These are phyloP conservation scores for Lupinus albus DNA, from an alignment of 306 rosid species.

Conservation along the genomic window DNA sequence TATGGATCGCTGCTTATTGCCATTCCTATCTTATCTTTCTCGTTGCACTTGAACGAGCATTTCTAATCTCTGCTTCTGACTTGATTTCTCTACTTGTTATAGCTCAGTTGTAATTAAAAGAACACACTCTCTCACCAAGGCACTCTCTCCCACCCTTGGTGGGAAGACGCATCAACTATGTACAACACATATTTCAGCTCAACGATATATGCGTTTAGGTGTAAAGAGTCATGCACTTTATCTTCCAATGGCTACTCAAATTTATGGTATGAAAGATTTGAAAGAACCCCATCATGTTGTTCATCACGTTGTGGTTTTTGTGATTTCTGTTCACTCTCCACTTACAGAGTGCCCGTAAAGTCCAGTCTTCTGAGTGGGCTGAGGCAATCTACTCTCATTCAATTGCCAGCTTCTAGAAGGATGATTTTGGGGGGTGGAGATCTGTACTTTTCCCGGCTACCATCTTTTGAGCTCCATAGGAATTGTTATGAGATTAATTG, in stretches of 20 bases:
- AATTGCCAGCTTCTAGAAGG: slow-evolving; percentile 70
- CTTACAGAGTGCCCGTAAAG: slow-evolving; percentile 47
- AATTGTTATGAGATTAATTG: slow-evolving; percentile 50
- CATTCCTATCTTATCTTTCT: slow-evolving; percentile 16
- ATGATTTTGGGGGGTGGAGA: slow-evolving; percentile 59
- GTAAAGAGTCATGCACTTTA: slow-evolving; percentile 56
- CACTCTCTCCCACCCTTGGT: slow-evolving; percentile 25
- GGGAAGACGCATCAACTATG: slow-evolving; percentile 48
- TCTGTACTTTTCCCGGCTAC: slow-evolving; percentile 47
- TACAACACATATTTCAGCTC: slow-evolving; percentile 63
- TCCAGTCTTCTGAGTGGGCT: slow-evolving; percentile 61
- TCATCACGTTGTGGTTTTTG: slow-evolving; percentile 55
- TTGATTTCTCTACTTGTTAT: slow-evolving; percentile 39
- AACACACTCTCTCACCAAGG: slow-evolving; percentile 43
- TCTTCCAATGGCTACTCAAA: slow-evolving; percentile 62
- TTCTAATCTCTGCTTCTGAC: slow-evolving; percentile 27
- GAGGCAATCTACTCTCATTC: slow-evolving; percentile 83
- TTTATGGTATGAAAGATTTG: slow-evolving; percentile 59
- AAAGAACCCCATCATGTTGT: slow-evolving; percentile 50
- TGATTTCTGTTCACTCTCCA: slow-evolving; percentile 52
- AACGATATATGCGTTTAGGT: slow-evolving; percentile 55
- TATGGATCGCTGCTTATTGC: slow-evolving; percentile 5
- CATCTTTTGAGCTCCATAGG: slow-evolving; percentile 44
- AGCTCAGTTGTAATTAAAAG: slow-evolving; percentile 36
- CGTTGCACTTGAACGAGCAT: slow-evolving; percentile 28